Evolutionary conservation across 371 early-diverging fungal genomes (phyloP), one percentile per base, ranked within the genome.

Genomic region (Mortierella sp.): DNA sequence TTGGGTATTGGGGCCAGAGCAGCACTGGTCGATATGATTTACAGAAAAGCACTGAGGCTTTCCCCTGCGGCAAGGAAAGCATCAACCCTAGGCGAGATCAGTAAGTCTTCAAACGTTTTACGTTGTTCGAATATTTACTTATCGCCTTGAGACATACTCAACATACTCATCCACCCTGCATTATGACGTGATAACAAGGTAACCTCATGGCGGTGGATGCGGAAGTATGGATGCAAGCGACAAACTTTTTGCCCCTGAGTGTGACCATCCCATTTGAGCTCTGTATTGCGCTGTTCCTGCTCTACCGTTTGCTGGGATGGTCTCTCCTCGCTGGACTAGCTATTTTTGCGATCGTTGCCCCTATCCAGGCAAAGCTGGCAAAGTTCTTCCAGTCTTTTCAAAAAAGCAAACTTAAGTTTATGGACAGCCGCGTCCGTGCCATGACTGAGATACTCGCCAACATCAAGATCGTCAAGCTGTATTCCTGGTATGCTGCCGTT

Each of bases 201-300:
- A 96, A 95, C 58, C 86, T 85, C 47, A 95, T 95, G 95, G 88
- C 90, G 50, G 94, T 94, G 2, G 97, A 97, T 79, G 90, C 94
- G 6, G 88, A 91, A 61, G 70, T 84, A 53, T 72, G 92, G 60
- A 85, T 87, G 66, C 87, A 86, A 41, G 72, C 92, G 6, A 15
- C 26, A 5, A 62, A 59, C 27, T 5, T 67, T 12, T 7, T 83
- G 65, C 64, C 70, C 65, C 37, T 75, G 61, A 31, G 90, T 7
- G 87, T 93, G 90, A 90, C 92, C 48, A 90, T 92, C 17, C 95
- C 96, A 8, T 86, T 96, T 50, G 95, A 97, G 79, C 91, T 96
- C 31, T 50, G 83, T 0, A 64, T 96, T 56, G 87, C 92, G 9
- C 79, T 95, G 23, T 70, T 76, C 50, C 86, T 97, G 57, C 84